Base-by-base conservation (phyloP, 2,329 filamentous ascomycete species). In the Ambrosiella cleistominuta region DNA sequence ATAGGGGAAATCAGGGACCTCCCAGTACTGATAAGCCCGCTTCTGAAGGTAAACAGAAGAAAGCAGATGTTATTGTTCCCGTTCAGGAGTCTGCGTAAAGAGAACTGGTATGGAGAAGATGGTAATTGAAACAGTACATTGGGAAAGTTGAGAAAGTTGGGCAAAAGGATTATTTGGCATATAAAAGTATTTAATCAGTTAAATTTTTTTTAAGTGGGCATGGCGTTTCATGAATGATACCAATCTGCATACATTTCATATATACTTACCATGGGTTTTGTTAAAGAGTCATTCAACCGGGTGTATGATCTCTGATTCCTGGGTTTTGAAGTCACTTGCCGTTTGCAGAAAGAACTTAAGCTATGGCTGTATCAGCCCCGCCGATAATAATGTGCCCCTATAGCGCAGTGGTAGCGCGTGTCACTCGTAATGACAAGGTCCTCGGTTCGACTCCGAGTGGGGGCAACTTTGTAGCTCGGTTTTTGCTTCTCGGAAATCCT, bases 371-470 rank as follows among this genome's bases (percentile, higher is more conserved):
- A 27, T 5, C 27, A 27, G 2, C 27, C 4, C 27, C 3, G 27
- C 4, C 4, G 4, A 35, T 57, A 57, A 2, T 52, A 36, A 56
- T 1, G 55, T 61, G 66, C 66, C 66, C 64, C 62, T 64, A 66
- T 68, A 66, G 66, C 66, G 68, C 62, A 68, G 67, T 66, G 67
- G 67, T 68, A 67, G 63, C 67, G 66, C 66, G 66, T 65, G 62
- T 67, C 66, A 68, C 66, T 68, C 67, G 66, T 68, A 67, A 68
- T 67, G 66, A 68, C 62, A 65, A 68, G 66, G 66, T 68, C 66
- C 66, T 63, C 64, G 64, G 66, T 68, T 68, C 66, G 66, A 68
- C 65, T 68, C 66, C 65, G 65, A 64, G 66, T 67, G 64, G 63
- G 63, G 66, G 66, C 65, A 67, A 6, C 5, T 17, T 27, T 27